phyloP scores from a whole-genome alignment of 192 early-diverging fungal species.

The Coemansia sp. region DNA sequence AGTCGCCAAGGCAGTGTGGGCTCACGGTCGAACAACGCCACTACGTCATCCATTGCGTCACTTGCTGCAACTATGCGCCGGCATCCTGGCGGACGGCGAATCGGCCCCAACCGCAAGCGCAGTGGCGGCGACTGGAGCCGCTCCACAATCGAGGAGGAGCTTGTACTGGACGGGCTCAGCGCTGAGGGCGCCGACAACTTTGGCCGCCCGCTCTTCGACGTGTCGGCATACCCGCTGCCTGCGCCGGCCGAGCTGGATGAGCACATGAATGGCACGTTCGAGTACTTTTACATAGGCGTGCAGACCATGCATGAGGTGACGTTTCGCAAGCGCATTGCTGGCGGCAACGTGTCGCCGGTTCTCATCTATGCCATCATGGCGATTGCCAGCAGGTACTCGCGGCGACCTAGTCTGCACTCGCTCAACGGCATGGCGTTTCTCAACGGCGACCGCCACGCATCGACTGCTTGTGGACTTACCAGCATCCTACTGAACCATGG shows the following conservation, averaged over 20 bases:
- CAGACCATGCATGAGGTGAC: constrained; percentile 48
- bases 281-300: constrained; percentile 54
- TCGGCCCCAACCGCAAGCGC: constrained; percentile 4
- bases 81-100: background rate
- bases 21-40: background rate
- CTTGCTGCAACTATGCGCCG: background rate
- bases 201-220: constrained; percentile 44
- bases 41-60: background rate
- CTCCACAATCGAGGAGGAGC: constrained; percentile 32
- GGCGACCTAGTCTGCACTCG: constrained; percentile 50
- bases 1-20: background rate
- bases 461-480: constrained; percentile 42
- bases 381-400: constrained; percentile 52
- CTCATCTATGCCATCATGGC: constrained; percentile 54
- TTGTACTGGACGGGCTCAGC: constrained; percentile 39
- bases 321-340: constrained; percentile 32
- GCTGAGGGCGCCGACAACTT: constrained; percentile 43
- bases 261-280: constrained; percentile 51
- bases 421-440: constrained; percentile 54
- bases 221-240: constrained; percentile 33
- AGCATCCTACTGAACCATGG: constrained; percentile 50
- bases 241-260: constrained; percentile 32
- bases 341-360: constrained; percentile 42
- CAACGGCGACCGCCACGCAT: constrained; percentile 51
- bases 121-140: constrained; percentile 28